Conservation (phyloP, 306 rosid species). For the Cucurbita argyrosperma region DNA sequence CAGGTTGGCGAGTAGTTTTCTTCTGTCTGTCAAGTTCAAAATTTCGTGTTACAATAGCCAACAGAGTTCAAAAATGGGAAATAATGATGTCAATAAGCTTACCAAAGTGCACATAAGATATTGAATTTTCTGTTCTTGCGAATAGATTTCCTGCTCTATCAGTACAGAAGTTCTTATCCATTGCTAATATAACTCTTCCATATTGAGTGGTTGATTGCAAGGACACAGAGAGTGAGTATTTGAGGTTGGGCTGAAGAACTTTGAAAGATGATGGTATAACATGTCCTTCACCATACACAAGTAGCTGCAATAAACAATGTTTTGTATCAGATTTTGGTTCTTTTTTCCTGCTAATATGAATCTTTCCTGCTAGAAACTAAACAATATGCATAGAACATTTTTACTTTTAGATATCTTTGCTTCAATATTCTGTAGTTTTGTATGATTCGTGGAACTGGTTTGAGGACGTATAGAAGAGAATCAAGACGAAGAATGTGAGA, state of each 20-base stretch:
- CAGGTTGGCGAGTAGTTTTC: conserved; percentile 41
- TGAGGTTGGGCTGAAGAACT: conserved; percentile 43
- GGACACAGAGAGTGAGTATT: conserved; percentile 49
- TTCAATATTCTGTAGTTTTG: not conserved
- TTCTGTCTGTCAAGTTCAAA: conserved; percentile 45
- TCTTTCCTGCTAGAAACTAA: not conserved
- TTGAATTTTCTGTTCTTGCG: conserved; percentile 51
- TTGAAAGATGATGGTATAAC: conserved; percentile 70
- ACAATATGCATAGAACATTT: not conserved
- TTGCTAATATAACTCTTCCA: conserved; percentile 60
- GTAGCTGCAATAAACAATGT: conserved; percentile 32
- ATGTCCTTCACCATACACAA: conserved; percentile 81
- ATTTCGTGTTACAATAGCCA: not conserved
- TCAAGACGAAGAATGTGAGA: not conserved
- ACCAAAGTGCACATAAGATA: conserved; percentile 57
- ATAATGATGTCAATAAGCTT: conserved; percentile 18
- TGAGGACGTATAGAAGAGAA: not conserved
- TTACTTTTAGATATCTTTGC: not conserved
- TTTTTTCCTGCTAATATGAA: not conserved
- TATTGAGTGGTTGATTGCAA: conserved; percentile 38
- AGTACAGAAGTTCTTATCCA: conserved; percentile 70
- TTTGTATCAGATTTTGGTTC: not conserved
- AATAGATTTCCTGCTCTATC: conserved; percentile 77
- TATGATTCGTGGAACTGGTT: not conserved
- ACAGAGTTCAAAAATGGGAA: not conserved